Conservation (phyloP, 176 grass and related monocot species). For the Phragmites australis region DNA sequence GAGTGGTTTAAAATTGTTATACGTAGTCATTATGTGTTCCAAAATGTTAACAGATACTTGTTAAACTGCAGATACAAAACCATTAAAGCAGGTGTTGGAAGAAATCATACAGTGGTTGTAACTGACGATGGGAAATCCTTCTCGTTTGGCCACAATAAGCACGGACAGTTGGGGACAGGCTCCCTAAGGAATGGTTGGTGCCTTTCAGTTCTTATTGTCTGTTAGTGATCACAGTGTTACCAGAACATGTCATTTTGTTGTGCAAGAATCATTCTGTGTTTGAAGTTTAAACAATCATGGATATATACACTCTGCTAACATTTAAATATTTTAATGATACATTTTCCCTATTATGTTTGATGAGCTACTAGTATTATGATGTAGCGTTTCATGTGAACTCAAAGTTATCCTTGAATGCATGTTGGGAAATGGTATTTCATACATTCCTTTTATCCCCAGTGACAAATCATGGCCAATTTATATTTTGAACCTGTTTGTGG, state of each 20-base stretch:
- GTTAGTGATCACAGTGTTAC: not conserved
- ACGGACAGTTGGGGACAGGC: constrained; percentile 84
- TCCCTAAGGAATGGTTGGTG: constrained; percentile 71
- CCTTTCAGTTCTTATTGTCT: constrained; percentile 23
- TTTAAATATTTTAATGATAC: not conserved
- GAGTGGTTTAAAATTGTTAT: not conserved
- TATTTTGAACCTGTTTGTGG: not conserved
- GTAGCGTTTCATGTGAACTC: not conserved
- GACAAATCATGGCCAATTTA: not conserved
- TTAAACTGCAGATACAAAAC: constrained; percentile 62
- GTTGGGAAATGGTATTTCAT: not conserved
- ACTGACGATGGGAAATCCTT: constrained; percentile 80
- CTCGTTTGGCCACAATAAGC: constrained; percentile 90
- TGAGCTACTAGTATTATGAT: not conserved
- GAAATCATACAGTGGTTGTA: constrained; percentile 83
- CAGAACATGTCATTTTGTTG: constrained; percentile 1
- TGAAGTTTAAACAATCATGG: constrained; percentile 2
- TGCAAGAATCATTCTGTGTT: constrained; percentile 1
- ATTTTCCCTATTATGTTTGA: not conserved
- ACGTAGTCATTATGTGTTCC: not conserved
- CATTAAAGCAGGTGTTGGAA: constrained; percentile 77
- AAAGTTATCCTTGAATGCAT: constrained; percentile 15
- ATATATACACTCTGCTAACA: not conserved
- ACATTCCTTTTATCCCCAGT: not conserved
- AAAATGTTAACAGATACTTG: not conserved